Conservation (phyloP, 805 yeast genomes). For the Candida maris region DNA sequence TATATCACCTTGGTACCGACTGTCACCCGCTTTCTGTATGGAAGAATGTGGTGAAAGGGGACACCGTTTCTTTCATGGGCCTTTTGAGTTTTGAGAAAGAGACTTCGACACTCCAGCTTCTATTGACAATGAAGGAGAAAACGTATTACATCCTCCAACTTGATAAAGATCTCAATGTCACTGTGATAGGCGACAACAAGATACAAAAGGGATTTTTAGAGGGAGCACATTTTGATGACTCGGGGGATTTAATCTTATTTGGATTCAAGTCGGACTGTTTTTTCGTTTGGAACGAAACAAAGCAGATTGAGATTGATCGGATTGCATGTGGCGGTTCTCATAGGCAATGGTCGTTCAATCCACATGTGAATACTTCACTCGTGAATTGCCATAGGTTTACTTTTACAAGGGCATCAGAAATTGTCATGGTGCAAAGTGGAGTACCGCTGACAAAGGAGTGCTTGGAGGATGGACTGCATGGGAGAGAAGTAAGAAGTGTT, state of each 20-base stretch:
- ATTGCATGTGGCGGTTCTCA: slow-evolving; percentile 91
- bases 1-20: slow-evolving; percentile 39
- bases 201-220: slow-evolving; percentile 77
- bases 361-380: slow-evolving; percentile 17
- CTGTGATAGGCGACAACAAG: slow-evolving; percentile 45
- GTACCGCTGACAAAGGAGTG: slow-evolving; percentile 20
- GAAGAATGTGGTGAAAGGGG: slow-evolving; percentile 59
- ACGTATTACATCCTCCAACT: slow-evolving; percentile 44
- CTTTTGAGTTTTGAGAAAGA: slow-evolving; percentile 29
- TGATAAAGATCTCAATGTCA: slow-evolving; percentile 6
- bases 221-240: slow-evolving; percentile 50
- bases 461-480: slow-evolving; percentile 72
- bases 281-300: slow-evolving; percentile 77
- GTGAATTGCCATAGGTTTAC: slow-evolving; percentile 40
- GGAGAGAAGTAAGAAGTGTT: slow-evolving; percentile 82
- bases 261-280: slow-evolving; percentile 83
- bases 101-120: slow-evolving; percentile 22
- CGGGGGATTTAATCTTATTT: slow-evolving; percentile 54
- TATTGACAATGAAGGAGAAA: slow-evolving; percentile 66
- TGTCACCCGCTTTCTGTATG: slow-evolving; percentile 29
- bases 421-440: slow-evolving; percentile 38
- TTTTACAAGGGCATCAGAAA: slow-evolving; percentile 55
- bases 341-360: slow-evolving; percentile 65
- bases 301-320: slow-evolving; percentile 63
- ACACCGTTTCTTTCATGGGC: slow-evolving; percentile 58